Base-by-base conservation (phyloP, 495 filamentous ascomycete genomes). In the Pseudotulostoma volvatum region DNA sequence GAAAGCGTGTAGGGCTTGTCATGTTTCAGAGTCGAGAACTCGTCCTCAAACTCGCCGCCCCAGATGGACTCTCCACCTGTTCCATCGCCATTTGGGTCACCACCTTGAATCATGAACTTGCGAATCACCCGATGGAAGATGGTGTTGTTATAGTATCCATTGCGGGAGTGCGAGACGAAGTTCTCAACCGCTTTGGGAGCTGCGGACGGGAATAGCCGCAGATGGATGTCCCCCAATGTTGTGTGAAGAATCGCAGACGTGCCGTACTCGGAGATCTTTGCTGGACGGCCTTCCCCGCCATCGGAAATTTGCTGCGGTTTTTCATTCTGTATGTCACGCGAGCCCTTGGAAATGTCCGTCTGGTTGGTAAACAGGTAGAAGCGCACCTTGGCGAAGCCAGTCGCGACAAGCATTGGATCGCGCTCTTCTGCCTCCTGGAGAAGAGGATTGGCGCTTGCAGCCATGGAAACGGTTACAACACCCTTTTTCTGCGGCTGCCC, bases 321-420 rank as follows among this genome's bases (percentile, higher is more conserved):
- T 61, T 99, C 90, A 57, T 97, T 97, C 46, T 93, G 85, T 16
- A 96, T 65, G 52, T 97, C 90, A 44, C 90, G 79, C 19, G 78
- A 76, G 7, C 81, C 79, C 54, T 90, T 93, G 41, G 77, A 79
- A 41, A 92, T 71, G 3, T 85, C 73, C 13, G 77, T 72, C 14
- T 92, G 83, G 57, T 93, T 93, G 38, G 82, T 93, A 60, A 93
- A 99, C 70, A 95, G 83, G 68, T 96, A 99, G 66, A 99, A 99
- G 36, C 90, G 81, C 21, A 82, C 73, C 56, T 95, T 99, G 44
- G 77, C 81, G 17, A 78, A 76, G 1, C 81, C 87, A 0, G 88
- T 95, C 25, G 70, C 67, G 31, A 92, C 63, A 14, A 99, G 68
- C 56, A 96, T 84, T 0, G 90, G 84, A 56, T 99, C 90, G 44